Base-by-base conservation (phyloP, 2,329 filamentous ascomycete species). In the Diaporthe aspalathi region DNA sequence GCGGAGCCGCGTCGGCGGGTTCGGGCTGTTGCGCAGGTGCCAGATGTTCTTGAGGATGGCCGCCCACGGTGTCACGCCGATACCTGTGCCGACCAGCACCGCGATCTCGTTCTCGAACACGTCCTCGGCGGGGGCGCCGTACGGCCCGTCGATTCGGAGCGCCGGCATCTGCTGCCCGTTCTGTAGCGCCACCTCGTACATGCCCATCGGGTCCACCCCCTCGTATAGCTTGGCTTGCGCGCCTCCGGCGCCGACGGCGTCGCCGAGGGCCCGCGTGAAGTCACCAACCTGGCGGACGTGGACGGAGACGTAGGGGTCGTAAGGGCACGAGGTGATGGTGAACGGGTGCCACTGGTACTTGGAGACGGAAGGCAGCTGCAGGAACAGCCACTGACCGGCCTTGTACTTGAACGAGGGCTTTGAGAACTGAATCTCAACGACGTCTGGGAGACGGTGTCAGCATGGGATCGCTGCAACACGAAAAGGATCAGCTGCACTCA, bases 351-450 rank as follows among this genome's bases (percentile, higher is more conserved):
- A 99, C 84, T 99, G 94, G 79, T 94, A 91, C 77, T 87, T 89
- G 74, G 94, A 97, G 68, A 99, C 90, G 8, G 93, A 92, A 0
- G 96, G 96, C 29, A 97, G 91, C 81, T 98, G 95, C 72, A 99
- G 87, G 86, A 98, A 98, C 47, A 98, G 90, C 95, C 95, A 99
- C 84, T 99, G 96, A 40, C 96, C 96, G 17, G 96, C 93, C 88
- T 97, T 98, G 90, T 99, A 99, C 79, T 91, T 94, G 92, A 99
- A 97, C 71, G 93, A 96, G 6, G 95, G 94, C 85, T 99, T 99
- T 81, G 88, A 89, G 84, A 99, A 98, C 81, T 99, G 96, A 74
- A 99, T 95, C 84, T 99, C 96, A 79, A 98, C 94, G 66, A 95
- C 95, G 79, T 98, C 93, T 94, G 73, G 2, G 5, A 27, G 14